phyloP scores from a whole-genome alignment of 2,329 filamentous ascomycete genomes.

The Pestalotiopsis sp. region DNA sequence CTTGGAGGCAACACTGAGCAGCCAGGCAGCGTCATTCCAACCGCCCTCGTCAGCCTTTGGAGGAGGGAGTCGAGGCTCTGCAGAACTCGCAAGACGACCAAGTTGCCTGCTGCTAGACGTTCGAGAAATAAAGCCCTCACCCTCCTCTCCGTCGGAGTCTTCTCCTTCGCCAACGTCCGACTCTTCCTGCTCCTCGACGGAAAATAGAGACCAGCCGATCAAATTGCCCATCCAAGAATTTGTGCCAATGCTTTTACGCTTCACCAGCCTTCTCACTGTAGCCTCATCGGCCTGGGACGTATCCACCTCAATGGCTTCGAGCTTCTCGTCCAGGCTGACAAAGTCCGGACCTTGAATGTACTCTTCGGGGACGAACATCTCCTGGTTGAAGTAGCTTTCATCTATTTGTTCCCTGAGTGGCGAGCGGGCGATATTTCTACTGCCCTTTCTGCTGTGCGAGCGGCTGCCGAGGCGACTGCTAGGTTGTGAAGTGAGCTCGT shows the following conservation, averaged over 20 bases:
- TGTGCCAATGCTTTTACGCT: conserved; percentile 52
- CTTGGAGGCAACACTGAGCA: conserved; percentile 66
- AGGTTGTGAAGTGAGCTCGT: conserved; percentile 37
- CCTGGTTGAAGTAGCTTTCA: conserved; percentile 46
- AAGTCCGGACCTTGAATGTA: conserved; percentile 60
- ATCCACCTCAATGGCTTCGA: conserved; percentile 57
- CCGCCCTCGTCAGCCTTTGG: conserved; percentile 58
- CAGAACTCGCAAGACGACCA: conserved; percentile 27
- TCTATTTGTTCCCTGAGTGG: conserved; percentile 42
- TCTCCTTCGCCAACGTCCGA: conserved; percentile 41
- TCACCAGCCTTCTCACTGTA: conserved; percentile 58
- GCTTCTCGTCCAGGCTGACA: conserved; percentile 61
- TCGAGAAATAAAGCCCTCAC: conserved; percentile 35
- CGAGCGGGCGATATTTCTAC: conserved; percentile 46
- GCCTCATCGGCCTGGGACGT: conserved; percentile 59
- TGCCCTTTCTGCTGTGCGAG: conserved; percentile 45
- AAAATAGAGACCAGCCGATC: conserved; percentile 63
- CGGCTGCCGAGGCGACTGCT: conserved; percentile 52
- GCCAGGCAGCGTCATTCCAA: conserved; percentile 71
- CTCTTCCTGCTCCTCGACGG: conserved; percentile 63
- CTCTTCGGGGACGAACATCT: conserved; percentile 30
- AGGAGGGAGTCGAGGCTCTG: conserved; percentile 50
- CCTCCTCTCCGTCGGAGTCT: conserved; percentile 37
- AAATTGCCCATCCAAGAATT: conserved; percentile 63
- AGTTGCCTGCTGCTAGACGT: conserved; percentile 43